Base-by-base conservation (phyloP, 352 stramenopile species). In the Globisporangium cederbergense region DNA sequence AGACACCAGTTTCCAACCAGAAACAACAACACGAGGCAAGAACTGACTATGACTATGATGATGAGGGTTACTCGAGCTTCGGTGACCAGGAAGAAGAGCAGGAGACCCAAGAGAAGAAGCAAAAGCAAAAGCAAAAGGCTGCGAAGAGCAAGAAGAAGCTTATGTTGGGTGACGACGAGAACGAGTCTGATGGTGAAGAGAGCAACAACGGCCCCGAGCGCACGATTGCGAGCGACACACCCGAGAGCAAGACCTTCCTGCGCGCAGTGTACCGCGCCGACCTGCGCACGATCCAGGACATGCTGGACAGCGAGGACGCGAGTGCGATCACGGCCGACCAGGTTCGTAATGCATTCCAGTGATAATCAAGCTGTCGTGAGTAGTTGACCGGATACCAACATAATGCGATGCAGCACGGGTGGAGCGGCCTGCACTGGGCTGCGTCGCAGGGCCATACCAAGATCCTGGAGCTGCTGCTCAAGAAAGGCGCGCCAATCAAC, bases 381-480 rank as follows among this genome's bases (percentile, higher is more conserved):
- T 42, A 42, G 4, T 16, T 42, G 36, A 16, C 36, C 14, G 36
- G 14, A 9, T 42, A 14, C 36, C 3, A 16, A 14, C 3, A 11
- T 51, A n/a, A n/a, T 32, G 22, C 8, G 14, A 18, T 43, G 22
- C 47, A 93, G 82, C 85, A 93, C 51, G 85, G 82, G 18, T 93
- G 82, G 85, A 91, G 77, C 60, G 85, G 75, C 2, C 61, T 93
- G 57, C 85, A 93, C 62, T 93, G 82, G 85, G 82, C 85, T 18
- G 81, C 82, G 7, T 90, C 85, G 8, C 82, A 91, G 62, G 74
- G 73, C 11, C 82, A 91, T 58, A 52, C 25, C 6, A 76, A 88
- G 20, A 72, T 91, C 9, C 65, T 93, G 2, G 60, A 72, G 25
- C 34, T 77, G 14, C 64, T 93, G 40, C 57, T 93, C 8, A 64